Percentiles rank a stretch among this genome's conserved stretches.
phyloP scores from a whole-genome alignment of 176 grass and related monocot genomes.

The Leersia perrieri region DNA sequence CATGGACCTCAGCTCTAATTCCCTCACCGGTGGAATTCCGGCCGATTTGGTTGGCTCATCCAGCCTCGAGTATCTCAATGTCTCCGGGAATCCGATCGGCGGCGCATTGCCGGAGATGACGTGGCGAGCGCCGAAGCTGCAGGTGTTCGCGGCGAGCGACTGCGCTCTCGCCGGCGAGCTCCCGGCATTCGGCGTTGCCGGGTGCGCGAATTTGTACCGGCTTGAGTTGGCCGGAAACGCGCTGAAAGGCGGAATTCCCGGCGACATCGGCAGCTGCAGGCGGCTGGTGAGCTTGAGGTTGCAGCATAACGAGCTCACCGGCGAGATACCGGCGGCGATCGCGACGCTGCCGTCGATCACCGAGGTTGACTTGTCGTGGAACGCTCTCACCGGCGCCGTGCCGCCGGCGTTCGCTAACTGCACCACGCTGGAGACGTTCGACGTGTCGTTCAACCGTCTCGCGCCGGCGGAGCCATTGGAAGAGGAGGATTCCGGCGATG shows the following conservation, averaged over 20 bases:
- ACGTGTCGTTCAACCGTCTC: slow-evolving; percentile 77
- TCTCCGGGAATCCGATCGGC: slow-evolving; percentile 68
- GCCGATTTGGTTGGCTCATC: slow-evolving; percentile 41
- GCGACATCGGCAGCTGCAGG: slow-evolving; percentile 53
- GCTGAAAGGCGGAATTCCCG: slow-evolving; percentile 56
- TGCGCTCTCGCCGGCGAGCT: slow-evolving; percentile 51
- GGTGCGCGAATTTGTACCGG: slow-evolving; percentile 74
- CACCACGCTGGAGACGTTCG: slow-evolving; percentile 78
- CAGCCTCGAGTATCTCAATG: slow-evolving; percentile 77
- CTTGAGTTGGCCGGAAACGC: slow-evolving; percentile 69
- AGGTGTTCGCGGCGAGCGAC: slow-evolving; percentile 61
- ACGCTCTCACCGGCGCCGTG: slow-evolving; percentile 60
- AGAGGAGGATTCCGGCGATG: neutral
- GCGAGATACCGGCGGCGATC: slow-evolving; percentile 60
- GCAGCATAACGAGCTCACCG: slow-evolving; percentile 56
- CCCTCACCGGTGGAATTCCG: slow-evolving; percentile 56
- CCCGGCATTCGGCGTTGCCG: slow-evolving; percentile 47
- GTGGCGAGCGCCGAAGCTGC: slow-evolving; percentile 61
- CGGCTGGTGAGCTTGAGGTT: slow-evolving; percentile 74
- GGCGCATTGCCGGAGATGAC: slow-evolving; percentile 38
- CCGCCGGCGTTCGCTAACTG: slow-evolving; percentile 67
- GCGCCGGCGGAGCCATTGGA: slow-evolving; percentile 12
- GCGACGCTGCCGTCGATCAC: slow-evolving; percentile 81
- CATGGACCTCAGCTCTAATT: slow-evolving; percentile 79
- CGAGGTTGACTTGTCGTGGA: slow-evolving; percentile 82